These are phyloP conservation scores for Cystobasidium slooffiae DNA, from an alignment of 1,284 basidiomycete species.

Conservation along the genomic window DNA sequence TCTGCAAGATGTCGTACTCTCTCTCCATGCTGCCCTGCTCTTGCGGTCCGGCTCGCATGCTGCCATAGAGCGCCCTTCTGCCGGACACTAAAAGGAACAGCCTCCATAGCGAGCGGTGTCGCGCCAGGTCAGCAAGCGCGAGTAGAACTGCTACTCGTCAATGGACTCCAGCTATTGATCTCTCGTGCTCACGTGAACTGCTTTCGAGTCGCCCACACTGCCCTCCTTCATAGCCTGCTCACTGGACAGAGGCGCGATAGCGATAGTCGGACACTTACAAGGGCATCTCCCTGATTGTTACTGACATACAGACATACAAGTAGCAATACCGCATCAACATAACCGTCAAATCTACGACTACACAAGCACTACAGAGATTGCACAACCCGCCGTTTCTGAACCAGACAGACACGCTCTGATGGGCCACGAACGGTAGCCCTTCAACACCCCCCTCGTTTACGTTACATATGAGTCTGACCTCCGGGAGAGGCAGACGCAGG, in stretches of 20 bases:
- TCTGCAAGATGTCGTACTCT: not conserved
- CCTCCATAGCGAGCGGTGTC: not conserved
- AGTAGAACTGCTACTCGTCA: not conserved
- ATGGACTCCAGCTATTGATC: not conserved
- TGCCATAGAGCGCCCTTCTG: not conserved
- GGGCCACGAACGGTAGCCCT: too few relatives aligned
- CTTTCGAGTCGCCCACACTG: not conserved
- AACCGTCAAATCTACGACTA: too few relatives aligned
- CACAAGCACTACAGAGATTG: too few relatives aligned
- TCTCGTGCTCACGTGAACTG: not conserved
- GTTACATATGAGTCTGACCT: too few relatives aligned
- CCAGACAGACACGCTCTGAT: too few relatives aligned
- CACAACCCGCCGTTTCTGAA: too few relatives aligned
- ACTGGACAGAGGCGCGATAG: not conserved
- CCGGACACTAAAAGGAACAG: conserved; percentile 9
- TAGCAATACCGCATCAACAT: too few relatives aligned
- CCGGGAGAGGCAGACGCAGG: too few relatives aligned
- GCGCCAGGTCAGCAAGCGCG: conserved; percentile 2
- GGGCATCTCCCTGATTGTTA: too few relatives aligned
- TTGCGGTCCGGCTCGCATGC: not conserved
- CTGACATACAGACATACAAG: too few relatives aligned
- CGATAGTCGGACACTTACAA: not conserved
- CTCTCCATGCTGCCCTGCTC: not conserved
- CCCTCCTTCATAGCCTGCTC: not conserved
- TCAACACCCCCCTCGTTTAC: too few relatives aligned